phyloP scores from a whole-genome alignment of 2,329 filamentous ascomycete species.

The Fusarium lyarnte region DNA sequence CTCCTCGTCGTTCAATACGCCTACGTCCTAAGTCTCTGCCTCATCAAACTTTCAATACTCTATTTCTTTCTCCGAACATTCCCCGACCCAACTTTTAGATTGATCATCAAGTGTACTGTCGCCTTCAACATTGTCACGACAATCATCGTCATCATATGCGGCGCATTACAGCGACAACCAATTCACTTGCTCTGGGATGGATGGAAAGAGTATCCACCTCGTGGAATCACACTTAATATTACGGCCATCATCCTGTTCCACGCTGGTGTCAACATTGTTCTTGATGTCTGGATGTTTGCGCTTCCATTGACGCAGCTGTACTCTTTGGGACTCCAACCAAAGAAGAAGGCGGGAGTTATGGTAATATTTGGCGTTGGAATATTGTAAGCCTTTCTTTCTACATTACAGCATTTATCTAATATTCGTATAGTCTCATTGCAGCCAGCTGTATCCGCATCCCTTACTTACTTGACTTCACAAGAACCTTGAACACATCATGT shows the following conservation, averaged over 20 bases:
- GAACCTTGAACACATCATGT: neutral
- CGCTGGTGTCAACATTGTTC: neutral
- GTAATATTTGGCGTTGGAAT: neutral
- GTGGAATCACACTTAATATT: neutral
- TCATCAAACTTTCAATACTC: conserved; percentile 5
- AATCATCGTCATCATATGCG: neutral
- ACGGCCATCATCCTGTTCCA: neutral
- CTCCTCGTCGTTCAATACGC: neutral
- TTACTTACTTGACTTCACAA: neutral
- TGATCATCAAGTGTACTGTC: neutral
- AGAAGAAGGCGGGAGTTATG: neutral
- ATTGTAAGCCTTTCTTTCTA: neutral
- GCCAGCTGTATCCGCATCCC: conserved; percentile 8
- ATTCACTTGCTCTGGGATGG: neutral
- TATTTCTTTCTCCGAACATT: conserved; percentile 5
- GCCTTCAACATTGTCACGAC: neutral
- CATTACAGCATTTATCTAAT: accelerated
- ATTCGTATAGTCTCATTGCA: neutral
- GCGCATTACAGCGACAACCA: neutral
- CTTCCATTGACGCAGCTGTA: neutral
- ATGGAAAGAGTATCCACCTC: neutral
- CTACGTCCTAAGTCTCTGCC: neutral
- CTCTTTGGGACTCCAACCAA: neutral
- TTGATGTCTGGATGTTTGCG: conserved; percentile 12
- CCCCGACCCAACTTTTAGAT: neutral